Conservation (phyloP, 148 eudicot genomes). For the Nepenthes mirabilis region DNA sequence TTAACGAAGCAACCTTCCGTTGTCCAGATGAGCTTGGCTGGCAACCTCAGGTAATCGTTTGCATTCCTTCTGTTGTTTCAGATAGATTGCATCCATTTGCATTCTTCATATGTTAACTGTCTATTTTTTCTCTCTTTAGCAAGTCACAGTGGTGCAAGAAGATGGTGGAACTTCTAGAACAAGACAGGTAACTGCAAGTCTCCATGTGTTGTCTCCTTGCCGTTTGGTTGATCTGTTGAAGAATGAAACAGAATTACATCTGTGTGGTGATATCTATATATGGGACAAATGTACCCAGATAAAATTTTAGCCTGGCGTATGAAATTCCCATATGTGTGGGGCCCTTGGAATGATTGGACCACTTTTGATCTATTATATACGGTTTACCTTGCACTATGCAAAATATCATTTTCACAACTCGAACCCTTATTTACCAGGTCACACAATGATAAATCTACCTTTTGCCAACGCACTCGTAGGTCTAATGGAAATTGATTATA, state of each 20-base stretch:
- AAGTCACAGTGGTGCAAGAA: constrained; percentile 56
- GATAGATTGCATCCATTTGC: not conserved
- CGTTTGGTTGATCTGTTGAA: not conserved
- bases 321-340: too few species aligned
- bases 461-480: too few species aligned
- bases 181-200: constrained; percentile 40
- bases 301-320: too few species aligned
- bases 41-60: constrained; percentile 71
- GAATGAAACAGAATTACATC: not conserved
- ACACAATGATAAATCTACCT: too few species aligned
- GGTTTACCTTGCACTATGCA: too few species aligned
- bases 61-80: not conserved
- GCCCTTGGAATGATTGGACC: too few species aligned
- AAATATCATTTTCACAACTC: too few species aligned
- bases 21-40: constrained; percentile 96
- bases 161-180: constrained; percentile 63
- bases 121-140: constrained; percentile 32
- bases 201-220: not conserved
- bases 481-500: too few species aligned
- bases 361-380: too few species aligned
- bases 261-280: not conserved
- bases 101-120: not conserved
- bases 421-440: too few species aligned
- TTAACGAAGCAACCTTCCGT: constrained; percentile 82
- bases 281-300: too few species aligned